Evolutionary conservation across 345 rosid genomes (phyloP).

Genomic region (Balakata baccata): DNA sequence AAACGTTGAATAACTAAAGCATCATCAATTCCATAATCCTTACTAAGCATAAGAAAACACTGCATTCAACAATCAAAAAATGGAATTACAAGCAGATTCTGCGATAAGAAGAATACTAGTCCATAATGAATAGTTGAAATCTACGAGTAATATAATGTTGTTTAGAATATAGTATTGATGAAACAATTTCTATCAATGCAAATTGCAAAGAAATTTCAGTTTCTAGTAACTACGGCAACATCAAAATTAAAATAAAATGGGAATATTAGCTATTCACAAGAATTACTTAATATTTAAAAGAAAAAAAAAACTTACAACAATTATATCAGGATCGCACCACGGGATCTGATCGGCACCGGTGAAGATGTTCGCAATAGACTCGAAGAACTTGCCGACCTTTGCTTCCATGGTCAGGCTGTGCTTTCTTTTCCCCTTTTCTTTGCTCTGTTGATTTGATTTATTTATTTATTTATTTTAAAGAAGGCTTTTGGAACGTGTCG

Average conservation of each 20-base stretch:
- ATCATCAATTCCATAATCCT: neutral
- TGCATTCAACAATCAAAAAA: neutral
- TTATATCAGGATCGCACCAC: constrained; percentile 67
- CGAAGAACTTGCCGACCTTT: constrained; percentile 21
- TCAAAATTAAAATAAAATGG: too few relatives aligned
- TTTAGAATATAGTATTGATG: neutral
- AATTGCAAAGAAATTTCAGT: neutral
- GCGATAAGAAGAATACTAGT: neutral
- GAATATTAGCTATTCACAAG: too few relatives aligned
- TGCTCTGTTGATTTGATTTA: too few relatives aligned
- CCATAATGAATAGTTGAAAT: neutral
- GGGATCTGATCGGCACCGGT: constrained; percentile 64
- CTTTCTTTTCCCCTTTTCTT: too few relatives aligned
- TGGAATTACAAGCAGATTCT: neutral
- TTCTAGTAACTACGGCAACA: neutral
- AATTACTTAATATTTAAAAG: neutral
- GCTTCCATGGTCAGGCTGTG: constrained; percentile 20
- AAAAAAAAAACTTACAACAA: constrained; percentile 40
- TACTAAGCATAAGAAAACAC: neutral
- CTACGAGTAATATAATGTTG: neutral
- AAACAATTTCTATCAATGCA: neutral
- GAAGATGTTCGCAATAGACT: constrained; percentile 42
- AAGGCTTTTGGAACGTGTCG: too few relatives aligned
- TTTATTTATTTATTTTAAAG: too few relatives aligned
- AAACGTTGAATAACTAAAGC: neutral